phyloP scores from a whole-genome alignment of 805 yeast species.

The Komagataella pastoris region DNA sequence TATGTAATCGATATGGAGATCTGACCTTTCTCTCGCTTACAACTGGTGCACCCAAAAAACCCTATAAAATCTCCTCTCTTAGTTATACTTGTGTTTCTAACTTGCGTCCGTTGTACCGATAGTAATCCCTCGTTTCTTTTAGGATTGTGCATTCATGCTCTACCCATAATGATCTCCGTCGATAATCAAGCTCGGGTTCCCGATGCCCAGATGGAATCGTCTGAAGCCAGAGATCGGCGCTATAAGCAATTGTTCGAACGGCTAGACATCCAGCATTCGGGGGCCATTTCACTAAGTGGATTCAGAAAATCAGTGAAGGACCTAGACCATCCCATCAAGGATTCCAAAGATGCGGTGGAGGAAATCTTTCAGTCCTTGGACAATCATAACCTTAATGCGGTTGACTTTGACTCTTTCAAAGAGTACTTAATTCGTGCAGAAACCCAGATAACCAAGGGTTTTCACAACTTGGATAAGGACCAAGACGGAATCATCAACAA shows the following conservation, averaged over 20 bases:
- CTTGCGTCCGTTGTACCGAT: not conserved
- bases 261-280: conserved; percentile 31
- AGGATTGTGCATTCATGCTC: not conserved
- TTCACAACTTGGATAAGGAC: conserved; percentile 53
- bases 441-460: conserved; percentile 55
- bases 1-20: not conserved
- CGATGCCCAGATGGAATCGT: conserved; percentile 6
- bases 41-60: not conserved
- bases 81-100: not conserved
- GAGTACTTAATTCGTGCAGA: conserved; percentile 56
- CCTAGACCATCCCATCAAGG: conserved; percentile 51
- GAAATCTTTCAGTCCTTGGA: conserved; percentile 49
- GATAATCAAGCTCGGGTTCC: not conserved
- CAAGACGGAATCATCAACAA: conserved; percentile 58
- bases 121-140: not conserved
- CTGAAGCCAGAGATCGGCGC: conserved; percentile 18
- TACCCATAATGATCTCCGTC: not conserved
- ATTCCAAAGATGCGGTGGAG: conserved; percentile 43
- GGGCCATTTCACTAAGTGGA: conserved; percentile 33
- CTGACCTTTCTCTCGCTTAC: not conserved
- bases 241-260: conserved; percentile 25
- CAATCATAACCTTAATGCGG: conserved; percentile 36
- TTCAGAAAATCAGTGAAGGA: conserved; percentile 30
- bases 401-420: conserved; percentile 57
- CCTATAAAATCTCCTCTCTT: not conserved